Conservation (phyloP, 768 basidiomycete species). For the Myochromella boudieri region DNA sequence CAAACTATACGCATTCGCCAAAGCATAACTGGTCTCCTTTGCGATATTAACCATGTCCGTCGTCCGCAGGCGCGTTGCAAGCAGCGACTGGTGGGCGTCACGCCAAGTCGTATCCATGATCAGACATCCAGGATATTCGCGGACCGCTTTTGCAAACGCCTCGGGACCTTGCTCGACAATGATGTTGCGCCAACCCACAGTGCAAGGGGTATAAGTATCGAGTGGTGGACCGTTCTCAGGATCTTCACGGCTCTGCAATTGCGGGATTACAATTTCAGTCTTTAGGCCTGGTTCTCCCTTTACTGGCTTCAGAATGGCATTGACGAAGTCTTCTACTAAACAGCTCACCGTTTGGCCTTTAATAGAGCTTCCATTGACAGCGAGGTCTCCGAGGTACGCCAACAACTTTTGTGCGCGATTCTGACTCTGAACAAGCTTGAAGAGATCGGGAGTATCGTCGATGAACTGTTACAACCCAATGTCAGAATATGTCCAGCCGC, state of each 20-base stretch:
- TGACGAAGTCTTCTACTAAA: not conserved
- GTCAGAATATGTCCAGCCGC: no score
- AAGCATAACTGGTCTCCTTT: conserved; percentile 93
- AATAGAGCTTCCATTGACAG: conserved; percentile 97
- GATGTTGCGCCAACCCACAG: conserved; percentile 95
- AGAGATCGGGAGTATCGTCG: conserved; percentile 98
- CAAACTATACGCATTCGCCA: conserved; percentile 93
- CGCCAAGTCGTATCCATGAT: conserved; percentile 99
- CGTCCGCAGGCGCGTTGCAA: conserved; percentile 94
- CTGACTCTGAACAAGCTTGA: conserved; percentile 96
- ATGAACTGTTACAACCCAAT: conserved; percentile 93
- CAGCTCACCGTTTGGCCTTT: conserved; percentile 76
- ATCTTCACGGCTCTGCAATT: conserved; percentile 75
- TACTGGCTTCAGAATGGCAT: not conserved
- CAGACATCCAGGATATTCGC: conserved; percentile 91
- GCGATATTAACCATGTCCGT: conserved; percentile 98
- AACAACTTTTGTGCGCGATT: conserved; percentile 98
- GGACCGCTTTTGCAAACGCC: conserved; percentile 97
- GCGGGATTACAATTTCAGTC: conserved; percentile 82
- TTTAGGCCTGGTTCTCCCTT: conserved; percentile 93
- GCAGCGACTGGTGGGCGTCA: conserved; percentile 96
- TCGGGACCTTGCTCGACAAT: conserved; percentile 97
- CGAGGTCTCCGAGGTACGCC: conserved; percentile 95
- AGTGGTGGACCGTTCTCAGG: conserved; percentile 65
- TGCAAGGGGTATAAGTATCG: conserved; percentile 82